phyloP scores from a whole-genome alignment of 345 rosid genomes.

The Brassica nigra region DNA sequence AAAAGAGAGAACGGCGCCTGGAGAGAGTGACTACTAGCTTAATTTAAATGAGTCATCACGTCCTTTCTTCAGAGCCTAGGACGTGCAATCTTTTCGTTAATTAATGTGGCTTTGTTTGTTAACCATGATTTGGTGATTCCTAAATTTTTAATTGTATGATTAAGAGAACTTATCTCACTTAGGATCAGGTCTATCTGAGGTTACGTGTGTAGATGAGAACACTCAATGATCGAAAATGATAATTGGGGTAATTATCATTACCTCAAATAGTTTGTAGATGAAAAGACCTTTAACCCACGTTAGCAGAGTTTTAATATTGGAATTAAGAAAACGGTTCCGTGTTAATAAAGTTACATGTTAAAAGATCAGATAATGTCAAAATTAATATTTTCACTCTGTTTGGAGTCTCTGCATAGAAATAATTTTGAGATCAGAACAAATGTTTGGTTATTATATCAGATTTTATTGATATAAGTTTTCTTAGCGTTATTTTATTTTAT shows the following conservation, averaged over 20 bases:
- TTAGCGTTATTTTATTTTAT: background rate
- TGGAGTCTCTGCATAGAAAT: background rate
- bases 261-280: background rate
- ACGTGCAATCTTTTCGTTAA: conserved; percentile 13
- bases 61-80: background rate
- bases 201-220: background rate
- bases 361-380: background rate
- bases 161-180: background rate
- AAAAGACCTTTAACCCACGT: background rate
- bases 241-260: background rate
- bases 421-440: background rate
- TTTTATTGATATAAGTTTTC: background rate
- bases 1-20: conserved; percentile 61
- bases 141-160: background rate
- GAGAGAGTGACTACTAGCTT: conserved; percentile 42
- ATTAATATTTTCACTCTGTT: background rate
- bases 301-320: background rate
- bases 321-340: background rate
- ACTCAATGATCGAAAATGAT: background rate
- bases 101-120: background rate
- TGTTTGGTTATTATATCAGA: background rate
- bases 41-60: conserved; percentile 4
- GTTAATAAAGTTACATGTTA: background rate
- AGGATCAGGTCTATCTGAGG: background rate
- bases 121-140: background rate